Evolutionary conservation across 139 green algal genomes (phyloP).

Genomic region (Nannochloris sp.): DNA sequence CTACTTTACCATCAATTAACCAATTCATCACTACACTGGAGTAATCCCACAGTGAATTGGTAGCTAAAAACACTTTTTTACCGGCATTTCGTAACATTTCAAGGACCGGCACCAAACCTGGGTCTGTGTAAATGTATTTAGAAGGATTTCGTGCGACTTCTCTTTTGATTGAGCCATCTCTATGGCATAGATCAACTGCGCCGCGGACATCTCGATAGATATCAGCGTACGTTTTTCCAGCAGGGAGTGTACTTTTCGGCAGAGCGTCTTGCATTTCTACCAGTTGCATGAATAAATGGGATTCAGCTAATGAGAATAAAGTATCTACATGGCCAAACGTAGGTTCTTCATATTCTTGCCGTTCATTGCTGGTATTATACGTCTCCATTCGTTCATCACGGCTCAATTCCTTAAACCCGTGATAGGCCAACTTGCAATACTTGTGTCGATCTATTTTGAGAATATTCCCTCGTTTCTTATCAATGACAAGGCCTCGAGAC

Average conservation of each 20-base stretch:
- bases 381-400: conserved; percentile 51
- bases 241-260: conserved; percentile 26
- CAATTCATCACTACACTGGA: conserved; percentile 99
- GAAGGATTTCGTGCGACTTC: conserved; percentile 78
- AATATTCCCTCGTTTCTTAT: conserved; percentile 84
- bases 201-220: conserved; percentile 82
- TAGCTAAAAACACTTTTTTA: conserved; percentile 85
- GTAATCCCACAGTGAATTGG: conserved; percentile 97
- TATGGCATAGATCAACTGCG: conserved; percentile 93
- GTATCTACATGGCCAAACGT: conserved; percentile 89
- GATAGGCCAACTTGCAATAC: conserved; percentile 96
- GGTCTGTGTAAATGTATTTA: conserved; percentile 85
- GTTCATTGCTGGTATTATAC: conserved; percentile 36
- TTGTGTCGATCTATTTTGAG: conserved; percentile 82
- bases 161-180: conserved; percentile 89
- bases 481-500: conserved; percentile 78
- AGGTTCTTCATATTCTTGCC: conserved; percentile 64
- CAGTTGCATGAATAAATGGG: conserved; percentile 87
- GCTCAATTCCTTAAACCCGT: conserved; percentile 78
- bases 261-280: conserved; percentile 58
- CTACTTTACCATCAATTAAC: conserved; percentile 42
- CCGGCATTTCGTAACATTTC: conserved; percentile 58
- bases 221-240: conserved; percentile 31
- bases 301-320: conserved; percentile 91
- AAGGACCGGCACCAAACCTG: conserved; percentile 55